Percentiles rank a stretch among this genome's conserved stretches.
Evolutionary conservation across 176 grass and related monocot genomes (phyloP).

Genomic region (Pharus latifolius): DNA sequence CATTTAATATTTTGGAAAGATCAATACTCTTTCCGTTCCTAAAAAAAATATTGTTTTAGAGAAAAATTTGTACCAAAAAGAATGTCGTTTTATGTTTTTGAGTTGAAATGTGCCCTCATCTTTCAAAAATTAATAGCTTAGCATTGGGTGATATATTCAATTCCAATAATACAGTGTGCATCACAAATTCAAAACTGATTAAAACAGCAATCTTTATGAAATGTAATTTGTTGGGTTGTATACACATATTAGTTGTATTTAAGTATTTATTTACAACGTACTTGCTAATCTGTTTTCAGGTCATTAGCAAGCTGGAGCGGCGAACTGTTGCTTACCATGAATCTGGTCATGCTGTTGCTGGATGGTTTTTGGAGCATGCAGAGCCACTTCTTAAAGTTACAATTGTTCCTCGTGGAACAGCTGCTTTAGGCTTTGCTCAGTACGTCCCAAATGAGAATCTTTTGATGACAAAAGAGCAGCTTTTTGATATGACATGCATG

Average conservation of each 20-base stretch:
- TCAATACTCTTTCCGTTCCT: too few species aligned
- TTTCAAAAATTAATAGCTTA: too few species aligned
- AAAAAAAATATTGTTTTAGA: too few species aligned
- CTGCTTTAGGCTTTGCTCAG: slow-evolving; percentile 85
- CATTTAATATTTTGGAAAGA: too few species aligned
- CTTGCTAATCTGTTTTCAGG: slow-evolving; percentile 27
- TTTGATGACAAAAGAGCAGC: slow-evolving; percentile 92
- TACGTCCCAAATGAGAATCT: slow-evolving; percentile 88
- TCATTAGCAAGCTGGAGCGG: slow-evolving; percentile 88
- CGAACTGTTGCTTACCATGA: slow-evolving; percentile 91
- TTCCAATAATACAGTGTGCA: neutral
- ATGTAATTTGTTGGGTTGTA: neutral
- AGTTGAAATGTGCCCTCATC: too few species aligned
- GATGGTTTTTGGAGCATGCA: slow-evolving; percentile 96
- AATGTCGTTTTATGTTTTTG: too few species aligned
- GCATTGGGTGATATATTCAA: neutral
- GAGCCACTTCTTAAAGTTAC: slow-evolving; percentile 92
- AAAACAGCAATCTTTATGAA: neutral
- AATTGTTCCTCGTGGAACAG: slow-evolving; percentile 83
- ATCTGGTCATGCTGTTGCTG: slow-evolving; percentile 86
- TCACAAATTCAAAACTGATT: neutral
- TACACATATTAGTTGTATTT: neutral
- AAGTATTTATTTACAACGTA: neutral
- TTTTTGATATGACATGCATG: slow-evolving; percentile 95
- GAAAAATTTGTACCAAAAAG: too few species aligned